These are phyloP conservation scores for Rhododendron kiyosumense DNA, from an alignment of 148 eudicot genomes.

Conservation along the genomic window DNA sequence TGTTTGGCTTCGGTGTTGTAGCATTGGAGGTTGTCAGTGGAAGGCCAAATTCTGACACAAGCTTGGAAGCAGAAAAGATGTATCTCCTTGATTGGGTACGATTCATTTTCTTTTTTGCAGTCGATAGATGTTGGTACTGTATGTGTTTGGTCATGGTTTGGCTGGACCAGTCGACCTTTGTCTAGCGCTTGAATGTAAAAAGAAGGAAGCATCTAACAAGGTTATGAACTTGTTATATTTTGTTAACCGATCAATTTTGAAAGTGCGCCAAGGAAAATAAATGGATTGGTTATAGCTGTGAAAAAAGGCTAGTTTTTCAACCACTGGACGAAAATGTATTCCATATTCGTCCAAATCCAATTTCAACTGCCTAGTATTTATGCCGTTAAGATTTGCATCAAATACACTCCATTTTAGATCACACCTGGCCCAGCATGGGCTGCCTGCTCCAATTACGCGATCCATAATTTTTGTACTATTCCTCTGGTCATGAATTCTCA, in stretches of 20 bases:
- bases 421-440: not conserved
- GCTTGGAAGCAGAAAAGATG: constrained; percentile 41
- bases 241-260: not conserved
- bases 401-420: not conserved
- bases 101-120: not conserved
- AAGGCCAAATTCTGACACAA: constrained; percentile 60
- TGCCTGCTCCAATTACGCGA: not conserved
- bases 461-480: not conserved
- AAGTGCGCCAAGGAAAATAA: not conserved
- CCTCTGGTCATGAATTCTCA: not conserved
- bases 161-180: not conserved
- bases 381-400: not conserved
- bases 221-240: not conserved
- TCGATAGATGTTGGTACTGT: not conserved
- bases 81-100: constrained; percentile 94
- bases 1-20: constrained; percentile 84
- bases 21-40: constrained; percentile 82
- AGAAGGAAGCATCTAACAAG: no score
- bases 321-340: not conserved
- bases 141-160: not conserved
- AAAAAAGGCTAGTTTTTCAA: not conserved
- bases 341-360: not conserved
- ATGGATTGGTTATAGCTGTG: not conserved
- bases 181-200: not conserved
- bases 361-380: not conserved